Conservation (phyloP, 2,329 filamentous ascomycete species). For the Colletotrichum cuscutae region DNA sequence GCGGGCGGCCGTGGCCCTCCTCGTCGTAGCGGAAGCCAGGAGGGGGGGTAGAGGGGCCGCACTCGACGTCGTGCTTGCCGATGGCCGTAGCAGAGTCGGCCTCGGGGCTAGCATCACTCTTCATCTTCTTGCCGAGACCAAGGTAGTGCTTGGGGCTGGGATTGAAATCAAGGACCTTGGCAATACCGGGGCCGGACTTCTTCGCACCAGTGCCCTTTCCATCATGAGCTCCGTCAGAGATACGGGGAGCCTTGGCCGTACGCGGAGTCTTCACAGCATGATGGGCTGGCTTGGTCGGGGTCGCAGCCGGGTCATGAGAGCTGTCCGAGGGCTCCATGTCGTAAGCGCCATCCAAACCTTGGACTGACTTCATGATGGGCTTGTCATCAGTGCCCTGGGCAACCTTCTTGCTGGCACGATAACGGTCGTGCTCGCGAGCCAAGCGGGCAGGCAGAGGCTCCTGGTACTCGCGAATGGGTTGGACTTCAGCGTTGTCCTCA, state of each 20-base stretch:
- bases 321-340: background rate
- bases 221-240: background rate
- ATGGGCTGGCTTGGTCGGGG: background rate
- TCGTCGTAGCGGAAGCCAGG: background rate
- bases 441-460: background rate
- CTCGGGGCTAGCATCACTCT: background rate
- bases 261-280: constrained; percentile 9
- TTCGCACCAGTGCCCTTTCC: background rate
- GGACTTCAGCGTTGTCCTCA: background rate
- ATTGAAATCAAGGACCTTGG: constrained; percentile 3
- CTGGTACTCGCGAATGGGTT: background rate
- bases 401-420: background rate
- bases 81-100: background rate
- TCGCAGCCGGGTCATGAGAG: background rate
- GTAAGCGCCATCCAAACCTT: background rate
- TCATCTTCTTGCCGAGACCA: constrained; percentile 2
- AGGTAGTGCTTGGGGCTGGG: constrained; percentile 18
- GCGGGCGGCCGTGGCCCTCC: background rate
- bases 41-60: background rate
- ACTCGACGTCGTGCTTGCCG: background rate
- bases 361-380: background rate
- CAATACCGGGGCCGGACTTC: background rate
- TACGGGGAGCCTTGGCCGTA: constrained; percentile 9
- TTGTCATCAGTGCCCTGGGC: no score
- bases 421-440: background rate